Evolutionary conservation across 257 asterid genomes (phyloP).

Genomic region (Solanum arcanum): DNA sequence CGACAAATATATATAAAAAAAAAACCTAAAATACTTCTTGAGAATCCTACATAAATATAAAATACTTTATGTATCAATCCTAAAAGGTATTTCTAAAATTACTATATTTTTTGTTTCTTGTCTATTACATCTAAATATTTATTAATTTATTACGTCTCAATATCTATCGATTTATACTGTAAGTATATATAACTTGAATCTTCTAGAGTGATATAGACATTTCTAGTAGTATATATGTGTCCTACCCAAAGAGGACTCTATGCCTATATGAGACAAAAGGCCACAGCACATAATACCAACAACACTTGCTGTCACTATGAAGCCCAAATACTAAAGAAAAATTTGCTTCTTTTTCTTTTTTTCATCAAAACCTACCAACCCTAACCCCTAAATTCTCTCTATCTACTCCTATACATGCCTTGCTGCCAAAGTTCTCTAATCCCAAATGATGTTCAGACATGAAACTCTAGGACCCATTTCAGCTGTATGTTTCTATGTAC

Average conservation of each 20-base stretch:
- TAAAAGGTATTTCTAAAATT: too few species aligned
- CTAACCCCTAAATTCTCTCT: background rate
- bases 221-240: too few species aligned
- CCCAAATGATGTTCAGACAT: background rate
- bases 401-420: background rate
- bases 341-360: background rate
- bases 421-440: background rate
- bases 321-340: background rate
- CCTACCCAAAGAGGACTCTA: background rate
- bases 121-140: too few species aligned
- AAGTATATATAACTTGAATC: background rate
- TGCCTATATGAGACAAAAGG: background rate
- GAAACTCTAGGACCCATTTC: background rate
- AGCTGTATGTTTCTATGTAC: background rate
- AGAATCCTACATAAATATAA: too few species aligned
- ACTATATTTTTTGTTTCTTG: background rate
- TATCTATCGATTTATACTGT: too few species aligned
- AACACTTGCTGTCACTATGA: background rate
- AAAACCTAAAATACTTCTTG: too few species aligned
- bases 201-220: background rate
- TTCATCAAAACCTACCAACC: conserved; percentile 5
- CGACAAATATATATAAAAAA: too few species aligned
- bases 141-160: too few species aligned
- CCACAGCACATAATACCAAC: background rate
- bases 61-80: background rate